Evolutionary conservation across 108 stramenopile genomes (phyloP).

Genomic region (Seminavis robusta): DNA sequence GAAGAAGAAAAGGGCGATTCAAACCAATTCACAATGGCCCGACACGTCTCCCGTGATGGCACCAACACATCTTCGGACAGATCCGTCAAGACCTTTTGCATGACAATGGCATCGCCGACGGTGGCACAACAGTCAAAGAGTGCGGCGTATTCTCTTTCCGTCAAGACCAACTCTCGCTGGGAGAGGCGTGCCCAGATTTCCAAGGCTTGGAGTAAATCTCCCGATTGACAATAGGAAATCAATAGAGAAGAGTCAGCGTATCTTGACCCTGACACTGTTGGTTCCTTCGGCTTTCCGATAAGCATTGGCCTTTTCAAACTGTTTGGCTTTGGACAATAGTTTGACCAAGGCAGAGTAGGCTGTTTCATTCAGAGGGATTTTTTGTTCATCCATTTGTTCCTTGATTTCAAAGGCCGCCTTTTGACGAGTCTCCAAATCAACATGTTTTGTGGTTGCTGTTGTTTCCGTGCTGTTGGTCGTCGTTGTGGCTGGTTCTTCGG

Average conservation of each 20-base stretch:
- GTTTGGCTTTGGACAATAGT: constrained; percentile 43
- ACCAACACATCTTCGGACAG: constrained; percentile 76
- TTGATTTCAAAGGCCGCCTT: constrained; percentile 66
- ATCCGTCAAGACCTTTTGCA: constrained; percentile 65
- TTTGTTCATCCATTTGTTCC: constrained; percentile 48
- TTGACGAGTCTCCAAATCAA: constrained; percentile 36
- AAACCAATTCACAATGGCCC: constrained; percentile 73
- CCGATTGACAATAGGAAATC: constrained; percentile 53
- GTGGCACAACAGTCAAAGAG: constrained; percentile 52
- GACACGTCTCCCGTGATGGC: constrained; percentile 51
- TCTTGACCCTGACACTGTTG: constrained; percentile 74
- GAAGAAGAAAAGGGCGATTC: constrained; percentile 23
- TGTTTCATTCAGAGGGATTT: constrained; percentile 74
- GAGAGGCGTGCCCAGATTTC: constrained; percentile 51
- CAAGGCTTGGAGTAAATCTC: constrained; percentile 33
- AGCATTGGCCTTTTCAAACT: constrained; percentile 52
- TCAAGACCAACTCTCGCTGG: constrained; percentile 24
- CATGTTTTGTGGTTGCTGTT: too few species aligned
- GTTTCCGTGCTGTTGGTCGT: too few species aligned
- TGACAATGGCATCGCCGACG: constrained; percentile 36
- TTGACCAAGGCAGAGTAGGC: constrained; percentile 81
- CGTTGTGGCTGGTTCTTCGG: too few species aligned
- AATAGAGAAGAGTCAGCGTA: constrained; percentile 69
- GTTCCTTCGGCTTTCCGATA: constrained; percentile 48
- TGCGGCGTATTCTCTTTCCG: constrained; percentile 67